Evolutionary conservation across 2,329 filamentous ascomycete species (phyloP), one percentile per base, ranked within the genome.

Genomic region (Verticillium longisporum): DNA sequence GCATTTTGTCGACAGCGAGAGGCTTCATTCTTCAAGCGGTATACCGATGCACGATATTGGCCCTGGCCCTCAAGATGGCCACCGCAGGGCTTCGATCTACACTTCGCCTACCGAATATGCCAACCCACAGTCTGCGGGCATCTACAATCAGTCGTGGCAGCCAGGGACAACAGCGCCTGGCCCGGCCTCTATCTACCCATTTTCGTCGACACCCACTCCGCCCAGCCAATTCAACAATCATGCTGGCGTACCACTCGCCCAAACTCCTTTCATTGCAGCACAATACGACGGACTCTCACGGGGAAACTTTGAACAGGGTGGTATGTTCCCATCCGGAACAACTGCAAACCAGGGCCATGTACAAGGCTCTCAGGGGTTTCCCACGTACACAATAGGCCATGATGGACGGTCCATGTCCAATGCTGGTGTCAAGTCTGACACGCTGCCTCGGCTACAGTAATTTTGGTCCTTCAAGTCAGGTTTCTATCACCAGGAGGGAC

Each of bases 81-180:
- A 76, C 63, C 75, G 81, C 34, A 76, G 81, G 18, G 71, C 80
- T 0, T 81, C 81, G 0, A 72, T 82, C 15, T 79, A 75, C 65
- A 69, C 67, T 36, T 68, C 75, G 0, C 68, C 72, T 1, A 73
- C 77, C 34, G 81, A 84, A n/a, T 83, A 81, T 55, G 66, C 71
- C 31, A 75, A 71, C 38, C 72, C 79, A 4, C 70, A 76, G 6
- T 68, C 69, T 15, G 70, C 73, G 11, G 68, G 69, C 15, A 68
- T 83, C 56, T 83, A 82, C 66, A 64, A 71, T 6, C 74, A 74
- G 33, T 68, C 73, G 10, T 83, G 80, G 81, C 78, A 78, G 63
- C 70, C 77, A 26, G 70, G 70, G 14, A 78, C 80, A 3, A 73
- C 75, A 1, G 73, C 76, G 0, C 70, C 80, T 0, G 75, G 69